Conservation (phyloP, 2,329 filamentous ascomycete species). For the Aaosphaeria arxii region DNA sequence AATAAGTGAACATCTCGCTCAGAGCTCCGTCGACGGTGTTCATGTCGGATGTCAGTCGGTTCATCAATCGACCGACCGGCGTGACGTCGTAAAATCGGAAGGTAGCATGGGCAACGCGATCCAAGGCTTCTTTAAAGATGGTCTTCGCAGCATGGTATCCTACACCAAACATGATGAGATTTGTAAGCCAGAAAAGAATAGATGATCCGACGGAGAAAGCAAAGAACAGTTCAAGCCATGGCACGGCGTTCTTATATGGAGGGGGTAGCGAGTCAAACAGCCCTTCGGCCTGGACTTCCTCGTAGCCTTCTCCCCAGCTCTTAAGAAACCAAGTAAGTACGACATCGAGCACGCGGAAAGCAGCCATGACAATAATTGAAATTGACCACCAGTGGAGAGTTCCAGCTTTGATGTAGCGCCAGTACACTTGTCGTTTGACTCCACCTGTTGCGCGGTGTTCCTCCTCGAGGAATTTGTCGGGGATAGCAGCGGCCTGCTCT, state of each 20-base stretch:
- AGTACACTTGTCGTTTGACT: constrained; percentile 74
- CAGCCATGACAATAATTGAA: constrained; percentile 60
- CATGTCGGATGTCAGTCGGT: constrained; percentile 86
- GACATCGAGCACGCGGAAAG: constrained; percentile 64
- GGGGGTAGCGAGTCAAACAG: constrained; percentile 56
- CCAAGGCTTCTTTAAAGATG: constrained; percentile 72
- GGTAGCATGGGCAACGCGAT: constrained; percentile 71
- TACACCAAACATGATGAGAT: constrained; percentile 70
- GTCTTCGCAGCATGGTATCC: constrained; percentile 73
- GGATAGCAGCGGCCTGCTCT: constrained; percentile 51
- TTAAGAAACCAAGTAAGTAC: constrained; percentile 79
- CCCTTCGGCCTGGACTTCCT: constrained; percentile 25
- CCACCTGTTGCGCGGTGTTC: constrained; percentile 72
- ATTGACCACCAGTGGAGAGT: constrained; percentile 69
- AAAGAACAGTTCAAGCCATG: constrained; percentile 73
- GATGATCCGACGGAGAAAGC: constrained; percentile 47
- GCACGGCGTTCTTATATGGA: constrained; percentile 63
- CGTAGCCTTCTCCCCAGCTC: constrained; percentile 78
- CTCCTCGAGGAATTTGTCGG: constrained; percentile 76
- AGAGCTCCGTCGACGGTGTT: constrained; percentile 87
- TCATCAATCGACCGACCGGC: constrained; percentile 86
- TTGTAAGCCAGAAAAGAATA: constrained; percentile 54
- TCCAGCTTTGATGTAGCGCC: constrained; percentile 81
- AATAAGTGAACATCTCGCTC: constrained; percentile 67
- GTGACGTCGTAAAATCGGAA: constrained; percentile 92